Evolutionary conservation across 2,329 filamentous ascomycete species (phyloP), one percentile per base, ranked within the genome.

Genomic region (Phaeophleospora eucalypticola): DNA sequence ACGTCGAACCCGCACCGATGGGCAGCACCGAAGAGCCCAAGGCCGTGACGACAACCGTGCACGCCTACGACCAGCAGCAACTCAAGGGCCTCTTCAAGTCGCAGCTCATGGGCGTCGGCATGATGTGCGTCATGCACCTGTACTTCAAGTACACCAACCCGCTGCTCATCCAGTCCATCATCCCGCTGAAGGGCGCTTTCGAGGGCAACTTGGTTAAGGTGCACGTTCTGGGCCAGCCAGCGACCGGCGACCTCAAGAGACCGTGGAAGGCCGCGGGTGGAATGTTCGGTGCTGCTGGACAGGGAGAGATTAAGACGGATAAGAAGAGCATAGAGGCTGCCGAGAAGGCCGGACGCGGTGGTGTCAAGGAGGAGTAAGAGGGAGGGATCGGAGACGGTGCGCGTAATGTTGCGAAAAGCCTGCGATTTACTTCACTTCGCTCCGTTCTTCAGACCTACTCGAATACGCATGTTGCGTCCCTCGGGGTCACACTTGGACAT

Each of bases 91-190:
- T 89, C 58, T 88, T 91, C 80, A 93, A 93, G 71, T 81, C 84
- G 56, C 91, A 97, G 76, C 74, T 94, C 64, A 97, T 95, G 87
- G 93, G 93, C 51, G 78, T 98, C 49, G 90, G 81, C 70, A 98
- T 98, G 90, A 97, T 98, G 91, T 83, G 73, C 53, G 87, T 96
- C 66, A 97, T 98, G 91, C 93, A 98, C 76, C 59, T 98, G 53
- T 98, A 97, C 83, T 87, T 98, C 80, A 90, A 96, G 72, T 98
- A 97, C 84, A 97, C 90, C 76, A 98, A 97, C 83, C 93, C 93
- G 35, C 87, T 98, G 42, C 78, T 96, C 65, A 95, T 98, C 76
- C 93, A 98, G 82, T 94, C 87, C 70, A 95, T 98, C 75, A 93
- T 98, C 67, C 93, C 93, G 27, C 78, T 97, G 71, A 98, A 98